phyloP scores from a whole-genome alignment of 306 rosid genomes.

The Lathyrus tuberosus region DNA sequence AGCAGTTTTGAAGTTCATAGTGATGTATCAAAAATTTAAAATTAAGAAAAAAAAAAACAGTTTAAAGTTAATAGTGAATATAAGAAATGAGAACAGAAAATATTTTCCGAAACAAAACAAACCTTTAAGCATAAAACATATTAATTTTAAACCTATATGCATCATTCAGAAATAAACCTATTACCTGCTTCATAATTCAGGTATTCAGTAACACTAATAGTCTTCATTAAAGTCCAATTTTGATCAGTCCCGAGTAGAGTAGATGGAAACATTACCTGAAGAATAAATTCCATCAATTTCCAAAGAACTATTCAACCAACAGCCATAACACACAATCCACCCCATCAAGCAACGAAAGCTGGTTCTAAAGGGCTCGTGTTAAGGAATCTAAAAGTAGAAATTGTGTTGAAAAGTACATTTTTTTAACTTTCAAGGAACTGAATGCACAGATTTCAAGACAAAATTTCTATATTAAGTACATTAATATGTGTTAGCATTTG shows the following conservation, averaged over 20 bases:
- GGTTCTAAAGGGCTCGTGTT: not conserved
- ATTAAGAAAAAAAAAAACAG: not conserved
- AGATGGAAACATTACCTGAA: slow-evolving; percentile 97
- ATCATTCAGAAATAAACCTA: slow-evolving; percentile 7
- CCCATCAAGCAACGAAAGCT: slow-evolving; percentile 12
- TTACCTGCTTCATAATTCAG: slow-evolving; percentile 88
- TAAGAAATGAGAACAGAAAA: not conserved
- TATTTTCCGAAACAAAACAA: not conserved
- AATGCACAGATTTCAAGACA: no score
- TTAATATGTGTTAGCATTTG: no score
- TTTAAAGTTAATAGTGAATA: not conserved
- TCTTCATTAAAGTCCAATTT: slow-evolving; percentile 95
- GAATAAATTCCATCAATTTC: slow-evolving; percentile 28
- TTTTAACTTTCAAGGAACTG: no score
- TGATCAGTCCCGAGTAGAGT: slow-evolving; percentile 90
- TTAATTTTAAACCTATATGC: not conserved
- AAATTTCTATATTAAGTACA: no score
- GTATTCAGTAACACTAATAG: slow-evolving; percentile 96
- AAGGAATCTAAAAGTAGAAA: no score
- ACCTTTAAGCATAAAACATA: not conserved
- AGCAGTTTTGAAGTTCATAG: not conserved
- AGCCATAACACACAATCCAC: slow-evolving; percentile 10
- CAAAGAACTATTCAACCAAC: slow-evolving; percentile 14
- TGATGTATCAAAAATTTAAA: not conserved
- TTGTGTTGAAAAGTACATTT: no score